Evolutionary conservation across 2,329 filamentous ascomycete species (phyloP).

Genomic region (Diplodia seriata): DNA sequence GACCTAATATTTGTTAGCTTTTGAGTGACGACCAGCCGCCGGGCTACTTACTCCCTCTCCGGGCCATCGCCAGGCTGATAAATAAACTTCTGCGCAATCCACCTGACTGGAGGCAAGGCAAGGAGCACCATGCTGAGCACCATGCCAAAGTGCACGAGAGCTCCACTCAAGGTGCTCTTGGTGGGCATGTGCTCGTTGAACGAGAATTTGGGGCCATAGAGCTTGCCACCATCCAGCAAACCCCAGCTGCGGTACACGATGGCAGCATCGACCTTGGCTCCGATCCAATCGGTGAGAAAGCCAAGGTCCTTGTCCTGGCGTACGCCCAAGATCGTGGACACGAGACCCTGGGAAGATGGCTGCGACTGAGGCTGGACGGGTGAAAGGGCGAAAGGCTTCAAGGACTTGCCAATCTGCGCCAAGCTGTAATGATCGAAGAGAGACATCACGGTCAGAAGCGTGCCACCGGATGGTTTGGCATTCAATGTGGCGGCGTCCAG

Average conservation of each 20-base stretch:
- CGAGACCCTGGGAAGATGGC: conserved; percentile 44
- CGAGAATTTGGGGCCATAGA: conserved; percentile 64
- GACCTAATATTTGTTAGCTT: conserved; percentile 51
- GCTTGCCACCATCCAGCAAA: conserved; percentile 50
- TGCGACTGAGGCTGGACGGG: conserved; percentile 50
- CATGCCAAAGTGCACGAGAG: conserved; percentile 58
- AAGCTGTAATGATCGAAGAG: conserved; percentile 58
- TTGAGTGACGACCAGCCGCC: neutral
- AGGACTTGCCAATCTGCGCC: conserved; percentile 55
- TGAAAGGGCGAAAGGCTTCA: conserved; percentile 60
- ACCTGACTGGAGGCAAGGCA: conserved; percentile 62
- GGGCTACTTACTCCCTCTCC: conserved; percentile 48
- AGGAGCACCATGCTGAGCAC: conserved; percentile 53
- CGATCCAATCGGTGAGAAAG: conserved; percentile 62
- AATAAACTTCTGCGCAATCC: conserved; percentile 55
- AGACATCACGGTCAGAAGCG: conserved; percentile 69
- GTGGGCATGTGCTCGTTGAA: conserved; percentile 64
- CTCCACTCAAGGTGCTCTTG: conserved; percentile 56
- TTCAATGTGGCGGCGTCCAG: conserved; percentile 63
- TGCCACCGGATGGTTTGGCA: conserved; percentile 60
- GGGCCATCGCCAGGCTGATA: conserved; percentile 61
- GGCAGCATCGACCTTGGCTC: conserved; percentile 60
- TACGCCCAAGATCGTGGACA: conserved; percentile 58
- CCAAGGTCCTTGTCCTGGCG: conserved; percentile 63
- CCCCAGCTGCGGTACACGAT: conserved; percentile 68